A percentile compares a stretch with the other conserved stretches of the same genome.
Evolutionary conservation across 345 rosid genomes (phyloP).

Genomic region (Hibiscus mutabilis): DNA sequence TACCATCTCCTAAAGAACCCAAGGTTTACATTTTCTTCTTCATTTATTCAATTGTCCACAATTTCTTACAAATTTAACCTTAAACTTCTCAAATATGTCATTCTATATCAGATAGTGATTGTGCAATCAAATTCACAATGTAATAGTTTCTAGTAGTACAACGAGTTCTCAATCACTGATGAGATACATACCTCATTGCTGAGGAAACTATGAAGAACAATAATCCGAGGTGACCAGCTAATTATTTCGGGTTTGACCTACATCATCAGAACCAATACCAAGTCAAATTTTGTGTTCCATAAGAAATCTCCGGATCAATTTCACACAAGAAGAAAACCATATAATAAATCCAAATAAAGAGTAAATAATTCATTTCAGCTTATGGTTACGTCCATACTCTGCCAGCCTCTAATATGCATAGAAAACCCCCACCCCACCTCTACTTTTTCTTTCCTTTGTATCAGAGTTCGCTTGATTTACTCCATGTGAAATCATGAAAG

Average conservation of each 20-base stretch:
- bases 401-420: not conserved
- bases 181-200: constrained; percentile 67
- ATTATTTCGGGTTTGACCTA: constrained; percentile 92
- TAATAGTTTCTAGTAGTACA: not conserved
- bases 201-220: constrained; percentile 75
- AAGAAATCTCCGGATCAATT: too few species aligned
- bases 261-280: constrained; percentile 50
- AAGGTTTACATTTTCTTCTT: not conserved
- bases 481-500: not conserved
- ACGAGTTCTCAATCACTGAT: not conserved
- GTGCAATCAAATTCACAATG: not conserved
- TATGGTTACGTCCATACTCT: not conserved
- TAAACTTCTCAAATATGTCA: not conserved
- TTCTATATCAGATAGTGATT: not conserved
- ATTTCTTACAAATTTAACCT: not conserved
- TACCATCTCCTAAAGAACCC: not conserved
- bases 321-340: too few species aligned
- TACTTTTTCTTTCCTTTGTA: not conserved
- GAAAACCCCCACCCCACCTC: not conserved
- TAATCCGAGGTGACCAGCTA: constrained; percentile 91
- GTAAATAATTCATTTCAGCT: not conserved
- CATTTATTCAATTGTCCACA: not conserved
- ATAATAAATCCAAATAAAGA: constrained; percentile 12
- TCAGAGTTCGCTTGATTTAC: not conserved
- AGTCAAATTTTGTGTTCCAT: too few species aligned